Evolutionary conservation across 495 filamentous ascomycete species (phyloP).

Genomic region (Penicillium desertorum): DNA sequence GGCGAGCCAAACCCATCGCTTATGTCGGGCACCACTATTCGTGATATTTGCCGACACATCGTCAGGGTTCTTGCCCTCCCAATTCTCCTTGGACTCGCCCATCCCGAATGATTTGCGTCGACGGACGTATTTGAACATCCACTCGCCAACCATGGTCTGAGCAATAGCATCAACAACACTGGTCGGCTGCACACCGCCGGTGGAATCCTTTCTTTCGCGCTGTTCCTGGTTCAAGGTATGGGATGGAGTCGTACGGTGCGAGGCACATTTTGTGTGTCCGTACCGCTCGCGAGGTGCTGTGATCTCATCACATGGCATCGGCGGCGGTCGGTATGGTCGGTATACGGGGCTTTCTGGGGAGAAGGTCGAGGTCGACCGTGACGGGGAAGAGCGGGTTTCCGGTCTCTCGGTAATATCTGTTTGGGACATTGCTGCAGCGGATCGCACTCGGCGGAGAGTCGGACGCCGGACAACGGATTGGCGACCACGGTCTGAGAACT

Average conservation of each 20-base stretch:
- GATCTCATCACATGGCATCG: conserved; percentile 71
- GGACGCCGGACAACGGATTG: conserved; percentile 38
- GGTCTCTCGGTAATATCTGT: conserved; percentile 42
- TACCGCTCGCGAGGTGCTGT: conserved; percentile 50
- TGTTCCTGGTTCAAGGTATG: conserved; percentile 31
- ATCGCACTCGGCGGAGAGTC: conserved; percentile 75
- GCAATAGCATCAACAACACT: conserved; percentile 97
- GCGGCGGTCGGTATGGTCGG: conserved; percentile 55
- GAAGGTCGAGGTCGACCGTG: conserved; percentile 63
- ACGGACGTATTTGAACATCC: conserved; percentile 99
- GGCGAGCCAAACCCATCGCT: conserved; percentile 97
- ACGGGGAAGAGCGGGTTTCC: conserved; percentile 62
- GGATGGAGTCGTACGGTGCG: conserved; percentile 25
- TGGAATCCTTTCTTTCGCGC: conserved; percentile 45
- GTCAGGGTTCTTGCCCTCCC: conserved; percentile 50
- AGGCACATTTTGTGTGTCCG: conserved; percentile 18
- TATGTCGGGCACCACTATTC: conserved; percentile 70
- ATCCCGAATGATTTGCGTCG: conserved; percentile 85
- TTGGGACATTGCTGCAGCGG: conserved; percentile 69
- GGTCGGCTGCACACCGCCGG: conserved; percentile 64
- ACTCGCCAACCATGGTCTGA: conserved; percentile 97
- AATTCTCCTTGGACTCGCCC: conserved; percentile 63
- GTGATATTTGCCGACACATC: conserved; percentile 56
- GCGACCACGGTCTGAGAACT: conserved; percentile 41
- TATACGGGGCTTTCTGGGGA: conserved; percentile 62